phyloP scores from a whole-genome alignment of 345 rosid genomes.

The Gynandropsis gynandra region DNA sequence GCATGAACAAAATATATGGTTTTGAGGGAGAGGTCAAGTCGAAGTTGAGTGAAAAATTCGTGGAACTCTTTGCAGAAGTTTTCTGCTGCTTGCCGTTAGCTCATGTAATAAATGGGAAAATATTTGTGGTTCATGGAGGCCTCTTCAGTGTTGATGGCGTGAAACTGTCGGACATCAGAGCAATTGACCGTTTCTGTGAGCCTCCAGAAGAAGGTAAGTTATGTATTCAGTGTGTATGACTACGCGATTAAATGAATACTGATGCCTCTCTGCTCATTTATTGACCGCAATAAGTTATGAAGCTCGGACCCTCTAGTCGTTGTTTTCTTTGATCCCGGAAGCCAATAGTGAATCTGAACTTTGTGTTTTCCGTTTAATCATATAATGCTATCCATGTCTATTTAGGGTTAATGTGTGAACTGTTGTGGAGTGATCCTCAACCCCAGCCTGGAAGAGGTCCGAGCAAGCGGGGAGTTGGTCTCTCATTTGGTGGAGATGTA shows the following conservation, averaged over 20 bases:
- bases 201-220: conserved; percentile 95
- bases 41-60: conserved; percentile 83
- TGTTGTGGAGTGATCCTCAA: conserved; percentile 98
- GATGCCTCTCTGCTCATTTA: no score
- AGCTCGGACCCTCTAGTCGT: no score
- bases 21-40: conserved; percentile 98
- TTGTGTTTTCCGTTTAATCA: background rate
- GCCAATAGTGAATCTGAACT: background rate
- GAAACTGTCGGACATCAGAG: conserved; percentile 78
- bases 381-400: conserved; percentile 13
- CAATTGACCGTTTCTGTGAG: conserved; percentile 89
- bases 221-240: no score
- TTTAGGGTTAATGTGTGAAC: conserved; percentile 90
- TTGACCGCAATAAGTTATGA: no score
- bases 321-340: no score
- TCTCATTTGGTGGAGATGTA: conserved; percentile 89
- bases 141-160: conserved; percentile 96
- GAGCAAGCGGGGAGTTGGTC: conserved; percentile 96
- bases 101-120: conserved; percentile 73
- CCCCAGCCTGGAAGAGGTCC: conserved; percentile 94
- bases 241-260: no score
- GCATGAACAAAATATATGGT: conserved; percentile 99
- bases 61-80: conserved; percentile 93
- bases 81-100: conserved; percentile 95
- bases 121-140: conserved; percentile 95